phyloP scores from a whole-genome alignment of 2,329 filamentous ascomycete genomes.

The Penicillium italicum region DNA sequence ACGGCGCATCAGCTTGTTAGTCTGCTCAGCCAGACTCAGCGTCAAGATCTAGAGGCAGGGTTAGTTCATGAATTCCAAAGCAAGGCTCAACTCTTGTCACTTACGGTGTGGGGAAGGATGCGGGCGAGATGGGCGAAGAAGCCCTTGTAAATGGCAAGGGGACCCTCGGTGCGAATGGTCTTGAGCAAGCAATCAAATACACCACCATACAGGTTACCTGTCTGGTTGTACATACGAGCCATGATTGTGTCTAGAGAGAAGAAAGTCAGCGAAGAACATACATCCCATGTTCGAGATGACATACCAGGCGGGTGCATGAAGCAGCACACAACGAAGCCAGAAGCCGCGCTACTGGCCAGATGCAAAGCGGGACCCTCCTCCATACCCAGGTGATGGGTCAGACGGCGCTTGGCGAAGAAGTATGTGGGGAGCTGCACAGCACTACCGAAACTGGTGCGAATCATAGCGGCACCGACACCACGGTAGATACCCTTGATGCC shows the following conservation, averaged over 20 bases:
- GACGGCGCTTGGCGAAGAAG: conserved; percentile 88
- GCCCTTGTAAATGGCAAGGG: conserved; percentile 95
- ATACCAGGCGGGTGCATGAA: conserved; percentile 94
- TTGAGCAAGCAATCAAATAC: conserved; percentile 89
- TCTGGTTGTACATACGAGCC: conserved; percentile 98
- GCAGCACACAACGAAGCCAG: conserved; percentile 93
- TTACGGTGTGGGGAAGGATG: conserved; percentile 84
- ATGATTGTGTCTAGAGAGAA: conserved; percentile 76
- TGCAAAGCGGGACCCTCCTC: conserved; percentile 87
- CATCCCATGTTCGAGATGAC: conserved; percentile 23
- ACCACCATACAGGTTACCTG: conserved; percentile 90
- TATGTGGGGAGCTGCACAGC: conserved; percentile 96
- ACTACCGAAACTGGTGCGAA: conserved; percentile 91
- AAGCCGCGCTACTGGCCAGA: conserved; percentile 79
- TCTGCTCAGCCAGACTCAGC: conserved; percentile 90
- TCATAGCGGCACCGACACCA: conserved; percentile 89
- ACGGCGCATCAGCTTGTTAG: conserved; percentile 83
- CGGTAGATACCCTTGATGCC: conserved; percentile 80
- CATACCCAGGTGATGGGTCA: conserved; percentile 81
- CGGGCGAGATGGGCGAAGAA: conserved; percentile 91
- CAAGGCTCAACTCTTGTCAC: conserved; percentile 19
- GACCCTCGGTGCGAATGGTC: conserved; percentile 84
- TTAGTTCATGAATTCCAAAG: conserved; percentile 19
- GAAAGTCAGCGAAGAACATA: not conserved
- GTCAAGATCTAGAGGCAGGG: conserved; percentile 64